Evolutionary conservation across 192 early-diverging fungal species (phyloP), one percentile per base, ranked within the genome.

Genomic region (Coemansia sp.): DNA sequence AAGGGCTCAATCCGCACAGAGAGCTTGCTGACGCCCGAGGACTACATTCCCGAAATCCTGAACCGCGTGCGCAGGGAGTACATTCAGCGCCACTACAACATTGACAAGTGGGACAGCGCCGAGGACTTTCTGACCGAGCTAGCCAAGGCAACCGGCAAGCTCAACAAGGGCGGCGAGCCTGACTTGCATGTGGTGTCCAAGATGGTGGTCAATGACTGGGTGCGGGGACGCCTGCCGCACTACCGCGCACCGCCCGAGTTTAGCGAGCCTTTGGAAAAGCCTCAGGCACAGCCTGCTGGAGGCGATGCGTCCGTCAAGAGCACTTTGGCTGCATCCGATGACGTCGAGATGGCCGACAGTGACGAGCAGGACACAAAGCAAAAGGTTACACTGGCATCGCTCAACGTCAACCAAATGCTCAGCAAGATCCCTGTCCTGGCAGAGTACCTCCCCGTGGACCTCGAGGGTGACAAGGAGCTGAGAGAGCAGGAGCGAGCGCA

Each of bases 141-240:
- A 36, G 94, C 93, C 53, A 86, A 87, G 58, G 87, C 85, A 56
- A 86, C 87, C 14, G 97, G 97, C 21, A 91, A 91, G 81, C 76
- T 99, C 67, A 80, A 97, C 68, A 99, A 95, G 80, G 93, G 94
- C 55, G 97, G 92, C 11, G 97, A 99, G 63, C 90, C 97, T n/a
- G 93, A 99, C 78, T 34, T 95, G 33, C 79, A 83, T 12, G 90
- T 90, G 19, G 92, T 96, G 12, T 88, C 97, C 33, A 94, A 94
- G 72, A 99, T 97, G 94, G 86, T 99, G 9, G 82, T 99, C 64
- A 99, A 95, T 81, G 97, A 99, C 81, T 99, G 95, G 95, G 73
- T 97, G 40, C 88, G 97, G 41, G 97, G 97, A 18, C 93, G 93
- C 67, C 92, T 99, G 68, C 97, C 97, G 22, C 97, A 89, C 83